Conservation (phyloP, 169 alveolate genomes). For the Cryptosporidium bovis region DNA sequence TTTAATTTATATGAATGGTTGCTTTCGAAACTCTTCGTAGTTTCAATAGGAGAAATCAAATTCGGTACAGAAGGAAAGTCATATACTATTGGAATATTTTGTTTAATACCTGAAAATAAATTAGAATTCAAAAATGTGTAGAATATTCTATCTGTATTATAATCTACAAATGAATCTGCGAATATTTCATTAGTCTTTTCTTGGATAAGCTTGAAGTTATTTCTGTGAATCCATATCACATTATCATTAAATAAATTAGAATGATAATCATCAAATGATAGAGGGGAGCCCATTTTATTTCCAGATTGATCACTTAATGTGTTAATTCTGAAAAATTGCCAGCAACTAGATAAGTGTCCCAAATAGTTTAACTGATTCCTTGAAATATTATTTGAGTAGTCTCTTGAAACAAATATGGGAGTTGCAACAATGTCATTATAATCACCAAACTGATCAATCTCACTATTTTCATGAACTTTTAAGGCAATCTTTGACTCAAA, state of each 20-base stretch:
- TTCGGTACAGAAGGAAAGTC: slow-evolving; percentile 25
- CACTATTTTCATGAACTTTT: slow-evolving; percentile 12
- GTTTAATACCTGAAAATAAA: not conserved
- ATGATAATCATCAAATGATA: not conserved
- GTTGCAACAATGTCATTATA: slow-evolving; percentile 21
- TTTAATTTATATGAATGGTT: not conserved
- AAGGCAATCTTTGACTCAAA: slow-evolving; percentile 30
- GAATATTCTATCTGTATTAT: slow-evolving; percentile 38
- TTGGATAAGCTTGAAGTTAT: slow-evolving; percentile 3
- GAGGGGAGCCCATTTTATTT: not conserved
- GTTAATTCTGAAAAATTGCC: slow-evolving; percentile 58
- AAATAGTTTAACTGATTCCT: slow-evolving; percentile 1
- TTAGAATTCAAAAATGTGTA: slow-evolving; percentile 38
- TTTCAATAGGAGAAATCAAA: not conserved
- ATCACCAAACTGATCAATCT: slow-evolving; percentile 32
- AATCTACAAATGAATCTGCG: not conserved
- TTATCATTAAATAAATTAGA: slow-evolving; percentile 1
- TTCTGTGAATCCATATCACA: slow-evolving; percentile 55
- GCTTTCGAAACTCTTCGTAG: not conserved
- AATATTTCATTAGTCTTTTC: slow-evolving; percentile 25
- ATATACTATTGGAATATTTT: slow-evolving; percentile 12
- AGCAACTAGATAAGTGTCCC: slow-evolving; percentile 55
- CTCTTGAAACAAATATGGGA: slow-evolving; percentile 13
- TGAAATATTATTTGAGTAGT: not conserved
- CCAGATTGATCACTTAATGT: slow-evolving; percentile 10